These are phyloP conservation scores for Sarocladium kiliense DNA, from an alignment of 2,329 filamentous ascomycete species.

Conservation along the genomic window DNA sequence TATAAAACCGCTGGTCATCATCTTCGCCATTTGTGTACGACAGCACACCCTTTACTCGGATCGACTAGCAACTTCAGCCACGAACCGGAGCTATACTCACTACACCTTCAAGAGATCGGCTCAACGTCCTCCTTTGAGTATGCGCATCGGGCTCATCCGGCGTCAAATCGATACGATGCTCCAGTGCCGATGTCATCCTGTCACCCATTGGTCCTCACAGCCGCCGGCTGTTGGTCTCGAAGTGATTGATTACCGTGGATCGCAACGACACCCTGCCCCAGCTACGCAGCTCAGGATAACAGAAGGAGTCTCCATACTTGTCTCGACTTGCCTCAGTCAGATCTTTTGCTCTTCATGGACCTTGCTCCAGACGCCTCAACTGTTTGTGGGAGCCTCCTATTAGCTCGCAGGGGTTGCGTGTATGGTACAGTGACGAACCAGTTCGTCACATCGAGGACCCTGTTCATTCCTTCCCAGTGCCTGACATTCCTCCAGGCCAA, in stretches of 20 bases:
- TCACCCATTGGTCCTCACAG: neutral
- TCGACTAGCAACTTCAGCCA: no score
- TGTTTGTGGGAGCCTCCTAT: neutral
- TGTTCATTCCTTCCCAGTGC: neutral
- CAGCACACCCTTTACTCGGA: no score
- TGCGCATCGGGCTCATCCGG: neutral
- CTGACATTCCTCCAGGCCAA: neutral
- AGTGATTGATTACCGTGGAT: neutral
- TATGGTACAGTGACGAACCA: neutral
- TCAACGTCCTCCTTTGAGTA: neutral
- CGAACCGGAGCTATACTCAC: no score
- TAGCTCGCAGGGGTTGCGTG: neutral
- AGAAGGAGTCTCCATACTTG: no score
- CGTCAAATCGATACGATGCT: neutral
- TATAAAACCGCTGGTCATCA: no score
- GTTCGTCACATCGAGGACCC: slow-evolving; percentile 2
- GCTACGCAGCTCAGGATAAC: neutral
- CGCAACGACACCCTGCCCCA: neutral
- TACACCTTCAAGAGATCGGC: neutral
- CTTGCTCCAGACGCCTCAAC: neutral
- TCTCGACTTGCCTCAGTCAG: neutral
- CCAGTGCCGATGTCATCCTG: neutral
- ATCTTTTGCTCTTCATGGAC: neutral
- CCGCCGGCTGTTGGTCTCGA: slow-evolving; percentile 1
- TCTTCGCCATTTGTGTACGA: no score